Conservation (phyloP, 1,139 yeast species). For the Pichia sp. region DNA sequence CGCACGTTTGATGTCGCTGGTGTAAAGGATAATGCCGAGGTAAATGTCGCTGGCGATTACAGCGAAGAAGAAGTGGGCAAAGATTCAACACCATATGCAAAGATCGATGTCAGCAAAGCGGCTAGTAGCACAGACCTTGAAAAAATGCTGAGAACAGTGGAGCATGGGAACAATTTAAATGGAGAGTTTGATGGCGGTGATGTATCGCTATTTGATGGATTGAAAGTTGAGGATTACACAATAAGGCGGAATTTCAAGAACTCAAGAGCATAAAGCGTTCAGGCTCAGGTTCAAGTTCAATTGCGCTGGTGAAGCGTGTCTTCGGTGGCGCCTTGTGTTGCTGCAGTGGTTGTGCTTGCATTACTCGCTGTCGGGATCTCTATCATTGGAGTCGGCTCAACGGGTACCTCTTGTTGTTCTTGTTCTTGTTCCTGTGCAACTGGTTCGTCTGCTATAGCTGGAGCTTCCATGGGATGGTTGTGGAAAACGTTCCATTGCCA, state of each 20-base stretch:
- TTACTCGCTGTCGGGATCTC: too few relatives aligned
- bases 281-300: neutral
- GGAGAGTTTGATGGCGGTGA: conserved; percentile 1
- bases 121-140: conserved; percentile 7
- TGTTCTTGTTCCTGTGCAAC: too few relatives aligned
- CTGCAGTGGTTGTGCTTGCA: too few relatives aligned
- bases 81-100: conserved; percentile 2
- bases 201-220: conserved; percentile 11
- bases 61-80: neutral
- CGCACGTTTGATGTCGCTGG: too few relatives aligned
- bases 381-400: too few relatives aligned
- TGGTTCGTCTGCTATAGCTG: too few relatives aligned
- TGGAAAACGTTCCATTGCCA: conserved; percentile 27
- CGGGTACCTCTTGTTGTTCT: too few relatives aligned
- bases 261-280: neutral
- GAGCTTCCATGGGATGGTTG: too few relatives aligned
- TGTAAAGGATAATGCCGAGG: neutral
- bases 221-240: conserved; percentile 15
- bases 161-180: conserved; percentile 6
- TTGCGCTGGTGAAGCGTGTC: conserved; percentile 5
- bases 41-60: neutral
- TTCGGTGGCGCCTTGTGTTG: conserved; percentile 4
- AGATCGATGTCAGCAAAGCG: conserved; percentile 7
- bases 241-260: conserved; percentile 8
- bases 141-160: conserved; percentile 8